These are phyloP conservation scores for Alternaria sp. DNA, from an alignment of 2,329 filamentous ascomycete genomes.

Conservation along the genomic window DNA sequence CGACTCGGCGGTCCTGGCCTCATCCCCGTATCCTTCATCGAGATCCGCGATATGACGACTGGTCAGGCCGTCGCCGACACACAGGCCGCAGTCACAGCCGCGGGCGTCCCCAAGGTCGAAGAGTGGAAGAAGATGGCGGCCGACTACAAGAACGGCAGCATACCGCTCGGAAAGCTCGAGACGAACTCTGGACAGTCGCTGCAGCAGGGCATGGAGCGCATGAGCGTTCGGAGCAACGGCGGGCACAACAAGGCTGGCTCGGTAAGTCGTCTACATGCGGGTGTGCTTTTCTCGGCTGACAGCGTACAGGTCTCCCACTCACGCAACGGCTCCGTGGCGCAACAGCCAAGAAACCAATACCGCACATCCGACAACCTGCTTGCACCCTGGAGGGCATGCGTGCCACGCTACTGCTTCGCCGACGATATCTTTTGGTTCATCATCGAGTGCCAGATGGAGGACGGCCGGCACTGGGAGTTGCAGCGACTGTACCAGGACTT, in stretches of 20 bases:
- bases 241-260: constrained; percentile 34
- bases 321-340: constrained; percentile 45
- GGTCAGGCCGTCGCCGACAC: constrained; percentile 83
- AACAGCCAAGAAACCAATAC: constrained; percentile 49
- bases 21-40: constrained; percentile 95
- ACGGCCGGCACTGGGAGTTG: constrained; percentile 90
- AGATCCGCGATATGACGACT: constrained; percentile 92
- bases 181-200: constrained; percentile 55
- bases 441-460: constrained; percentile 88
- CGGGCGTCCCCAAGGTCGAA: constrained; percentile 91
- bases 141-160: constrained; percentile 99
- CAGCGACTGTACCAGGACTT: constrained; percentile 98
- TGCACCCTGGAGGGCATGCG: constrained; percentile 81
- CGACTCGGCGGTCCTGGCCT: constrained; percentile 92
- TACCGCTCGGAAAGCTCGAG: constrained; percentile 91
- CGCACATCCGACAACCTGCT: constrained; percentile 58
- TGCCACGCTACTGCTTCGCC: constrained; percentile 92
- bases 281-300: constrained; percentile 14
- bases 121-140: constrained; percentile 99
- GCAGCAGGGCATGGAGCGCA: constrained; percentile 70
- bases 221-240: constrained; percentile 67
- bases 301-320: constrained; percentile 37
- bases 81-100: constrained; percentile 81
- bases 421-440: constrained; percentile 99
- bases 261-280: constrained; percentile 30